These are phyloP conservation scores for Fonsecaea nubica DNA, from an alignment of 2,329 filamentous ascomycete genomes.

Conservation along the genomic window DNA sequence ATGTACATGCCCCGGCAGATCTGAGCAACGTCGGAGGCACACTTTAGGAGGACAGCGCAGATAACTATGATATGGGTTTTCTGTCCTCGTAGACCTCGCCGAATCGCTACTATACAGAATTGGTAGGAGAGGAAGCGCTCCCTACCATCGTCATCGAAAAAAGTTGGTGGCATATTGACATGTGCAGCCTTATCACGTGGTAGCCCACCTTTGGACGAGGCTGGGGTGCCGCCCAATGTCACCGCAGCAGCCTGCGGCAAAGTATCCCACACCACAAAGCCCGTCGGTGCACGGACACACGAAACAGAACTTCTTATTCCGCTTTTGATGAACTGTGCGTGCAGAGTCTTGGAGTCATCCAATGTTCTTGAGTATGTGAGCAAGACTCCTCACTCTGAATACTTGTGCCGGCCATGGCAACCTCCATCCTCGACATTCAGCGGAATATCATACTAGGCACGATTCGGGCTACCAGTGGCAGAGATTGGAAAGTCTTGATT, in stretches of 20 bases:
- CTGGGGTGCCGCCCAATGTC: slow-evolving; percentile 11
- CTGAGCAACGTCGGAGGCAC: background rate
- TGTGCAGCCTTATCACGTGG: slow-evolving; percentile 4
- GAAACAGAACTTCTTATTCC: background rate
- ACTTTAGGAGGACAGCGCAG: background rate
- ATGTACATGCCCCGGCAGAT: slow-evolving; percentile 27
- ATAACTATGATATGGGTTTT: background rate
- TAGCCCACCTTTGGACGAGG: background rate
- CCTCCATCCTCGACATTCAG: slow-evolving; percentile 85
- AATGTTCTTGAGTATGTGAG: slow-evolving; percentile 26
- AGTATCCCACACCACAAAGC: background rate
- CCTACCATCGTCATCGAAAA: background rate
- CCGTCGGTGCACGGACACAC: background rate
- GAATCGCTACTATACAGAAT: background rate
- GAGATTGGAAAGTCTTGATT: slow-evolving; percentile 91
- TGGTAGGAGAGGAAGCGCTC: background rate
- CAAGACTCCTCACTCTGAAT: slow-evolving; percentile 6
- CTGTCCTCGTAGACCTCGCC: background rate
- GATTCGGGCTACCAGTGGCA: slow-evolving; percentile 41
- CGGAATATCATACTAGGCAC: slow-evolving; percentile 51
- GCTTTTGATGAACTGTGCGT: background rate
- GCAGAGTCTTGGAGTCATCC: background rate
- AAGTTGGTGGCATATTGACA: slow-evolving; percentile 8
- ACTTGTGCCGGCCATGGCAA: slow-evolving; percentile 68
- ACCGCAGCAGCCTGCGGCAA: slow-evolving; percentile 9